Evolutionary conservation across 75 land plant species (phyloP).

Genomic region (Cupressus sempervirens): DNA sequence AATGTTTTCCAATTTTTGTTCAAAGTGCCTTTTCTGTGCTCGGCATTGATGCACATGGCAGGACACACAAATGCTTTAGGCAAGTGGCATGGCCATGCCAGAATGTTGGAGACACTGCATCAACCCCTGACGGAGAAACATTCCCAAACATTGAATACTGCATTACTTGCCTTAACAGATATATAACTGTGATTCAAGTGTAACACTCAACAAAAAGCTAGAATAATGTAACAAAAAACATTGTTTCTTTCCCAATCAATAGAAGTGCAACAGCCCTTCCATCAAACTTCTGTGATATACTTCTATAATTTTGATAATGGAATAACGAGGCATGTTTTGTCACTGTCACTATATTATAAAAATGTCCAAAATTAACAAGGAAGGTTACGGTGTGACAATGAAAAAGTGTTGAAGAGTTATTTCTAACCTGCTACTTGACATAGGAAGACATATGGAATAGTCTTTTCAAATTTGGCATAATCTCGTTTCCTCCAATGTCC

Average conservation of each 20-base stretch:
- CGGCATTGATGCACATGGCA: too few relatives aligned
- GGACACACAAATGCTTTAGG: too few relatives aligned
- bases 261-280: not conserved
- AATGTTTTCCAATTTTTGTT: too few relatives aligned
- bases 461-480: conserved; percentile 60
- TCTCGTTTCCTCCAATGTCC: conserved; percentile 56
- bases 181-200: not conserved
- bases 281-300: not conserved
- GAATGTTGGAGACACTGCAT: too few relatives aligned
- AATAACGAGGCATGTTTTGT: not conserved
- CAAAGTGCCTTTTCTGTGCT: too few relatives aligned
- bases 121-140: too few relatives aligned
- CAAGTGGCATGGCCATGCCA: too few relatives aligned
- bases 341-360: not conserved
- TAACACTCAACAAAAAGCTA: not conserved
- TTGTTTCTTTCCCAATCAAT: not conserved
- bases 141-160: too few relatives aligned
- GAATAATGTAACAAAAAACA: not conserved
- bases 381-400: not conserved
- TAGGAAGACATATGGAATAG: conserved; percentile 62
- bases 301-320: not conserved
- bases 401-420: not conserved
- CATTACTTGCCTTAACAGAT: not conserved
- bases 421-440: conserved; percentile 82
- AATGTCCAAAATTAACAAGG: not conserved